Evolutionary conservation across 73 alveolate genomes (phyloP), one percentile per base, ranked within the genome.

Genomic region (Paramecium caudatum): DNA sequence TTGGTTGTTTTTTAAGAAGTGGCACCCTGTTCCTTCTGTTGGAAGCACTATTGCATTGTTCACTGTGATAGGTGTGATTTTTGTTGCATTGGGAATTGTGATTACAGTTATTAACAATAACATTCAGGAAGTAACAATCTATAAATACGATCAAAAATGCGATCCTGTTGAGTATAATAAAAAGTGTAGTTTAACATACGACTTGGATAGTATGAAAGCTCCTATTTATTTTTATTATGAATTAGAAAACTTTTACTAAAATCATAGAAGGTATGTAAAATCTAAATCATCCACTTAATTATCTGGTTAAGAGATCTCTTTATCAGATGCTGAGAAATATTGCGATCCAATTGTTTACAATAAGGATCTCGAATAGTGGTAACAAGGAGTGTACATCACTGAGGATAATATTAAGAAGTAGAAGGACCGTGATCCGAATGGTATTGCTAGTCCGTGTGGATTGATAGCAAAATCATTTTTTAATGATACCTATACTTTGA

Each of bases 381-480:
- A 63, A 16, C 25, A 86, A 46, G 17, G 8, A n/a, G 33, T 41
- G 17, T 46, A 61, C 41, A 61, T 61, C 13, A 36, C 30, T 50
- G 91, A 43, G 13, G 4, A 32, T 12, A 46, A 41, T 48, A 46
- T 17, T 19, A 48, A 1, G 21, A 90, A 92, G 36, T 47, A 81
- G 55, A 27, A 13, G 39, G 82, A 62, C 4, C 45, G 37, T 68
- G 33, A 82, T 39, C 94, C 82, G 5, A 49, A 80, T 21, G 96
- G 91, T 9, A 85, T 93, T 1, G 98, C 98, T 10, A 82, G 82
- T 55, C 98, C 98, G 23, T 95, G 98, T 93, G 98, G 98, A 7
- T 91, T 95, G 63, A 92, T 95, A 12, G 98, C 98, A 5, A 95
- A 94, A 90, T 78, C 96, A 32, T 78, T 90, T 65, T 95, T 95